phyloP scores from a whole-genome alignment of 1,284 basidiomycete species.

The Ganoderma multipileum region DNA sequence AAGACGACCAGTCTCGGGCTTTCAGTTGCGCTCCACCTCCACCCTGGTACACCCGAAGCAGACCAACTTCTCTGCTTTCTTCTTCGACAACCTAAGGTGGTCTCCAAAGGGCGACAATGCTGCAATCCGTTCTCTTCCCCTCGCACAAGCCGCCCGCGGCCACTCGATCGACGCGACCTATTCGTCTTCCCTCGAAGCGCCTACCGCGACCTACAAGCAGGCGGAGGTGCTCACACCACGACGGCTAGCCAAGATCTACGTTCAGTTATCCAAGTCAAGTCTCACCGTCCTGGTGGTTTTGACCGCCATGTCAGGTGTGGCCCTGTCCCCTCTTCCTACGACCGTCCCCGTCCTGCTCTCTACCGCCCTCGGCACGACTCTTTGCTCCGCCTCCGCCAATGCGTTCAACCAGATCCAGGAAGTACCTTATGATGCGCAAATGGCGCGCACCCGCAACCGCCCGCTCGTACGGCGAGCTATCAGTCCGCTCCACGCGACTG shows the following conservation, averaged over 20 bases:
- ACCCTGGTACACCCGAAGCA: conserved; percentile 34
- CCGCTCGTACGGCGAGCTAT: conserved; percentile 90
- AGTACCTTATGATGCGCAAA: conserved; percentile 96
- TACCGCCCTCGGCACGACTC: conserved; percentile 87
- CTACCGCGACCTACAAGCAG: conserved; percentile 33
- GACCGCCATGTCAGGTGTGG: conserved; percentile 93
- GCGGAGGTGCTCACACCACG: conserved; percentile 54
- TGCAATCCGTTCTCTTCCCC: conserved; percentile 17
- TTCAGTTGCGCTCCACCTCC: conserved; percentile 27
- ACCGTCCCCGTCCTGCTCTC: conserved; percentile 86
- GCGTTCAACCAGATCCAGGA: conserved; percentile 96
- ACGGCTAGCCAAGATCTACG: conserved; percentile 74
- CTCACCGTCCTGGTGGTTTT: conserved; percentile 91
- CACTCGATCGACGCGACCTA: conserved; percentile 25
- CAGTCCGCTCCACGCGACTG: conserved; percentile 84
- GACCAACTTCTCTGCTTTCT: conserved; percentile 58
- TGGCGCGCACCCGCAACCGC: conserved; percentile 88
- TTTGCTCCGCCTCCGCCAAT: conserved; percentile 95
- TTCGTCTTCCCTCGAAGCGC: conserved; percentile 19
- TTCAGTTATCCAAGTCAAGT: conserved; percentile 87
- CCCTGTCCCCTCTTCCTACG: conserved; percentile 87
- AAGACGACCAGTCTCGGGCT: conserved; percentile 14
- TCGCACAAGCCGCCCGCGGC: conserved; percentile 19
- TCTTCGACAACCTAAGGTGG: conserved; percentile 65
- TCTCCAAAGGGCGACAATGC: conserved; percentile 22